Evolutionary conservation across 139 green algal species (phyloP).

Genomic region (Coelastrella sp.): DNA sequence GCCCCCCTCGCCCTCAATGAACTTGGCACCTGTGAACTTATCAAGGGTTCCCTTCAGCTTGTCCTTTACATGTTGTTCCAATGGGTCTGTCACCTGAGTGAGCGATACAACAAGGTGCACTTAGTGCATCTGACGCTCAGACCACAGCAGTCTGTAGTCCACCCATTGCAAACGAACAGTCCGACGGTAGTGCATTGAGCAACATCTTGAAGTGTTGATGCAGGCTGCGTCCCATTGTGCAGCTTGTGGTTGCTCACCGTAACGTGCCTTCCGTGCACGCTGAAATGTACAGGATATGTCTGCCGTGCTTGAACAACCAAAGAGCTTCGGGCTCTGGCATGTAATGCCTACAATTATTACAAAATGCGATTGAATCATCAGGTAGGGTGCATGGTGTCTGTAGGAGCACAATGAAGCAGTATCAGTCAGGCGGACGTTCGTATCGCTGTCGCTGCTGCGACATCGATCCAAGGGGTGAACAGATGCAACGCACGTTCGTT

Average conservation of each 20-base stretch:
- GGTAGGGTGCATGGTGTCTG: no score
- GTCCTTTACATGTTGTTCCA: conserved; percentile 10
- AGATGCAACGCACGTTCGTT: no score
- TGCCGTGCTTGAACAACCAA: not conserved
- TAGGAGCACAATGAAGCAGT: no score
- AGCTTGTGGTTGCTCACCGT: not conserved
- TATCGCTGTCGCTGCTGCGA: no score
- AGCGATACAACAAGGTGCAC: no score
- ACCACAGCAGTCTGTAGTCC: no score
- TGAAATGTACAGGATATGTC: not conserved
- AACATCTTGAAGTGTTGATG: no score
- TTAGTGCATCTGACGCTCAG: no score
- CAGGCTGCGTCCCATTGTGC: not conserved
- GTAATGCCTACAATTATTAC: not conserved
- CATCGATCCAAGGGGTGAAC: no score
- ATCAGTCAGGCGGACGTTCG: no score
- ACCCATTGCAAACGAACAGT: no score
- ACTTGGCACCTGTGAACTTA: conserved; percentile 13
- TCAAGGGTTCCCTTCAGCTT: not conserved
- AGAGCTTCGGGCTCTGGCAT: not conserved
- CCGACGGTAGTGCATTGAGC: no score
- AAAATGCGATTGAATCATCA: not conserved
- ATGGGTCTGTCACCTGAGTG: not conserved
- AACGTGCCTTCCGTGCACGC: conserved; percentile 24
- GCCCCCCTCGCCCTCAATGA: conserved; percentile 32